Conservation (phyloP, 192 early-diverging fungal species). For the Rhizoclosmatium globosum region DNA sequence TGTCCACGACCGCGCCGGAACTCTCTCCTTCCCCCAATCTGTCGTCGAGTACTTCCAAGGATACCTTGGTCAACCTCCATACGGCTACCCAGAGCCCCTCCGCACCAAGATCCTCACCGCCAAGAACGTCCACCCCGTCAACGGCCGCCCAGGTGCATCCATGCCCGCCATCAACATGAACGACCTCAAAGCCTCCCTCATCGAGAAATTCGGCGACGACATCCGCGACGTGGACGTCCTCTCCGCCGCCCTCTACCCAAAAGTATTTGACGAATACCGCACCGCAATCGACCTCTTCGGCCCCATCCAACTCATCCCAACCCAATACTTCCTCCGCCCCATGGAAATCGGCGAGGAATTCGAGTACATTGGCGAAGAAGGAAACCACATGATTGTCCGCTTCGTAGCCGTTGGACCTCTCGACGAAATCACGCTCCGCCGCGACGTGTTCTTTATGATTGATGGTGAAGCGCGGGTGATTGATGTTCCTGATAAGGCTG, state of each 20-base stretch:
- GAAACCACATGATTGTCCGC: constrained; percentile 86
- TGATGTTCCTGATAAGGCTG: constrained; percentile 53
- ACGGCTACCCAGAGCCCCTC: constrained; percentile 93
- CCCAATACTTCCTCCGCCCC: constrained; percentile 88
- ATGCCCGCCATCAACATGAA: constrained; percentile 82
- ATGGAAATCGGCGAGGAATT: constrained; percentile 91
- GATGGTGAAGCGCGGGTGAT: constrained; percentile 94
- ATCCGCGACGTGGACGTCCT: constrained; percentile 83
- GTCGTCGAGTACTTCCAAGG: constrained; percentile 97
- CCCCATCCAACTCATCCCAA: constrained; percentile 89
- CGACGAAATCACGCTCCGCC: constrained; percentile 72
- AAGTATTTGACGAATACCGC: constrained; percentile 90
- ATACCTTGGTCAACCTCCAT: constrained; percentile 91
- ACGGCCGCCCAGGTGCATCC: constrained; percentile 85
- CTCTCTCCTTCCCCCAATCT: constrained; percentile 91
- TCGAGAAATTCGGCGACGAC: constrained; percentile 81
- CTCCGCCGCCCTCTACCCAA: constrained; percentile 91
- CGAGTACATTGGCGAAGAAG: constrained; percentile 86
- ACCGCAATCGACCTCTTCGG: constrained; percentile 78
- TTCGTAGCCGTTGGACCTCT: constrained; percentile 88
- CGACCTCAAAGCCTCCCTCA: constrained; percentile 74
- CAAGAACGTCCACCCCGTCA: constrained; percentile 74
- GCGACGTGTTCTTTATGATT: constrained; percentile 96
- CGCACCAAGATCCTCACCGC: constrained; percentile 76
- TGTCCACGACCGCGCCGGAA: constrained; percentile 76